Conservation (phyloP, 2,329 filamentous ascomycete species). For the Aureobasidium melanogenum region DNA sequence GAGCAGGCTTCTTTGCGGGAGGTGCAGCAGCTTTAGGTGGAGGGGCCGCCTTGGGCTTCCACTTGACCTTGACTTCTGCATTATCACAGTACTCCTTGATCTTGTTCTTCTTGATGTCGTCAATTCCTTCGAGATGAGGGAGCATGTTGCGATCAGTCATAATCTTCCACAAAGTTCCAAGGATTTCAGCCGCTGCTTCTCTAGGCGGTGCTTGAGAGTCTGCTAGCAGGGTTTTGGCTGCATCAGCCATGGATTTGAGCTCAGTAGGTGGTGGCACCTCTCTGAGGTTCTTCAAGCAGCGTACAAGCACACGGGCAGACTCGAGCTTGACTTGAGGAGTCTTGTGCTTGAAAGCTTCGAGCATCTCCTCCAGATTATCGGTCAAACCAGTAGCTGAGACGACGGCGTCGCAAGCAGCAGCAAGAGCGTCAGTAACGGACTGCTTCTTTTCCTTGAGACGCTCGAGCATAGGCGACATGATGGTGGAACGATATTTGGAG, state of each 20-base stretch:
- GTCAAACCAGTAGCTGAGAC: conserved; percentile 60
- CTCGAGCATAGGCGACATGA: conserved; percentile 89
- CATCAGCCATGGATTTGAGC: conserved; percentile 76
- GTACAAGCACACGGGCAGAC: conserved; percentile 84
- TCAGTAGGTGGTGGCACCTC: conserved; percentile 79
- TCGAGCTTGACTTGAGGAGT: conserved; percentile 97
- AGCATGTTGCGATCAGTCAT: conserved; percentile 95
- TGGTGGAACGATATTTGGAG: conserved; percentile 65
- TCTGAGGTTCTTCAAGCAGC: conserved; percentile 73
- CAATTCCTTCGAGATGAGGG: conserved; percentile 79
- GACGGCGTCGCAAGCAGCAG: conserved; percentile 68
- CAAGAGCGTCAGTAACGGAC: conserved; percentile 77
- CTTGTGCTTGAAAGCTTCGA: conserved; percentile 80
- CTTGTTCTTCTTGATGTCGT: conserved; percentile 92
- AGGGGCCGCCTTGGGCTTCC: conserved; percentile 73
- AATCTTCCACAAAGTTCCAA: conserved; percentile 97
- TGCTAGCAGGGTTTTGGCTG: conserved; percentile 77
- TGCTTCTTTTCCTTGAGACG: conserved; percentile 96
- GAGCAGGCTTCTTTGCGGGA: conserved; percentile 44
- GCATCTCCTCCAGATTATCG: conserved; percentile 86
- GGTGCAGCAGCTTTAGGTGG: conserved; percentile 51
- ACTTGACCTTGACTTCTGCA: conserved; percentile 79
- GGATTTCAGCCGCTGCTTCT: conserved; percentile 80
- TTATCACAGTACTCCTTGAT: conserved; percentile 85
- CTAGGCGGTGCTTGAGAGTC: conserved; percentile 81